Base-by-base conservation (phyloP, 768 basidiomycete genomes). In the Pisolithus microcarpus region DNA sequence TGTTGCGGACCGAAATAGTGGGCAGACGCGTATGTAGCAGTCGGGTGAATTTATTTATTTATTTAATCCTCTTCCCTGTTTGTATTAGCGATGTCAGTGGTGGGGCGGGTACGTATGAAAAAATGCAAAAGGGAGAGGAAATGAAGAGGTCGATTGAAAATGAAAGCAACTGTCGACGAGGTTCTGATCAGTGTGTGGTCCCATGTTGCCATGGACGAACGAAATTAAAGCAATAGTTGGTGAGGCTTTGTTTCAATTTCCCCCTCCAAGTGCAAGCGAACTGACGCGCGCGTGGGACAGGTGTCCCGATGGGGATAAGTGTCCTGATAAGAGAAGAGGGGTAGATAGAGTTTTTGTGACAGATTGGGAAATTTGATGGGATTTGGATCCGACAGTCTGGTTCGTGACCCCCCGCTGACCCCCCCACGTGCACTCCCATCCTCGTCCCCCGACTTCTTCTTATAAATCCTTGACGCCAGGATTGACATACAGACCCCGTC, bases 11-110 rank as follows among this genome's bases (percentile, higher is more conserved):
- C 64, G 62, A 18, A 19, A 40, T 18, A 18, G 13, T 62, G 64
- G 59, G 64, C 51, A 66, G 56, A 66, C 53, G 56, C 62, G 54
- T 64, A 60, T 50, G 56, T 54, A 54, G 60, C 52, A 56, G 13
- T 54, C 54, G 58, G 51, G 16, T 58, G 56, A 59, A 56, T 51
- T 60, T 52, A 55, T 55, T 62, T 57, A 55, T 64, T 61, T 45
- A 58, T 59, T 60, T 46, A 48, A 36, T 51, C 39, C 50, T 38
- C 50, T 40, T 51, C 43, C 57, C 49, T 56, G 50, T 48, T 42
- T 28, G 30, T 18, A 26, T 15, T 46, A 30, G 43, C 43, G 43
- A 45, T 45, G 43, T 45, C 43, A 45, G 43, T 26, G 26, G 26
- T 26, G 11, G 9, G 9, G 30, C 30, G 10, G 43, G 28, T 16